Conservation (phyloP, 164 flowering plant genomes). For the Nymphaea thermarum region DNA sequence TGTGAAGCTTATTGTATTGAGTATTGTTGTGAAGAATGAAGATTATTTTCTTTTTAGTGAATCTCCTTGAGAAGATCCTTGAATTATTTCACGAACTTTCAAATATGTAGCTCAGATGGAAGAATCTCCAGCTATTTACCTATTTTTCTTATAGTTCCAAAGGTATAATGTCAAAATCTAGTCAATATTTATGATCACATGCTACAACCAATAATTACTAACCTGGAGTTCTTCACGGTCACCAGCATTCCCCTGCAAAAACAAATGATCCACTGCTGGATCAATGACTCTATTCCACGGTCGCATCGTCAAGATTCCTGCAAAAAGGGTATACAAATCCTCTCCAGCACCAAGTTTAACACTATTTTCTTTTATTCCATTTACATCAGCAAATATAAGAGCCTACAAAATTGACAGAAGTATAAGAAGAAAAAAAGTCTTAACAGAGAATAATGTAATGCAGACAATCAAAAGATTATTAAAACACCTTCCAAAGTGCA, state of each 20-base stretch:
- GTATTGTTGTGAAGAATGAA: no score
- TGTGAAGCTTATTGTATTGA: no score
- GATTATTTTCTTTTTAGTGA: no score
- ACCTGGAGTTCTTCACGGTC: constrained; percentile 93
- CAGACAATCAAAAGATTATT: not conserved
- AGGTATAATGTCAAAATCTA: no score
- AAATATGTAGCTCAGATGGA: no score
- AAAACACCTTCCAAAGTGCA: constrained; percentile 78
- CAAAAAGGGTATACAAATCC: constrained; percentile 80
- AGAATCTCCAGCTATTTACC: no score
- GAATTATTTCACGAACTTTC: no score
- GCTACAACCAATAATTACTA: not conserved
- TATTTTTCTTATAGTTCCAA: no score
- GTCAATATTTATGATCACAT: no score
- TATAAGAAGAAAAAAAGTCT: no score
- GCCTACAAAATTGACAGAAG: constrained; percentile 32
- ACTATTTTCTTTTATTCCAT: constrained; percentile 78
- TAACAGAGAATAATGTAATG: not conserved
- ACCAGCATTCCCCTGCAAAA: constrained; percentile 48
- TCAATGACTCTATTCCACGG: constrained; percentile 90
- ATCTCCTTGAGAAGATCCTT: no score
- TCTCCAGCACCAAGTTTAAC: constrained; percentile 95
- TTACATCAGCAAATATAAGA: constrained; percentile 76
- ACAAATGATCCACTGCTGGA: constrained; percentile 79
- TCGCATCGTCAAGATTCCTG: constrained; percentile 93